Evolutionary conservation across 768 basidiomycete genomes (phyloP), one percentile per base, ranked within the genome.

Genomic region (Boletus insuetus): DNA sequence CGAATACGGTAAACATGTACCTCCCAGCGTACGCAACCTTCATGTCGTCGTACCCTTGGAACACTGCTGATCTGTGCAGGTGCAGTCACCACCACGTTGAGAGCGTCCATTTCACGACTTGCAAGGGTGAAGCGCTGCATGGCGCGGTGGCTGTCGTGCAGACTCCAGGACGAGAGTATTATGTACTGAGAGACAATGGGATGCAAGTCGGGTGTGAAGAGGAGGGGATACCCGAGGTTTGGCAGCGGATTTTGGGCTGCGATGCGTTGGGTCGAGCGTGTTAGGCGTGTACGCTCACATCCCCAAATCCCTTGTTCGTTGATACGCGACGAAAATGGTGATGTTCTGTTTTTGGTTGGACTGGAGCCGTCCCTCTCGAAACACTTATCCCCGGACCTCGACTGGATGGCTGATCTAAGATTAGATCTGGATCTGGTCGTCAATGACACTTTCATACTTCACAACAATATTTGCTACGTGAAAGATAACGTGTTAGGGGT

Each of bases 181-280:
- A 77, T 60, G 76, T 91, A 34, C 67, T 92, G 56, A 80, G 77
- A 51, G 86, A 90, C 55, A 91, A 87, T 51, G 89, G 89, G 16
- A 84, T 89, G 82, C 82, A 87, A 60, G 76, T 91, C 14, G 89
- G 89, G 8, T 77, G 75, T 51, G 89, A 92, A 67, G 89, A 91
- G 61, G 86, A 87, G 8, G 89, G 87, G 0, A 75, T 91, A 24
- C 78, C 79, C 8, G 54, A 62, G 4, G 73, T 85, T 11, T 91
- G 89, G 89, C 83, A 77, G 75, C 59, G 74, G 46, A 62, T 89
- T 39, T 50, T 91, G 12, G 71, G 75, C 1, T 89, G 87, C 56
- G 68, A 77, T 35, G 19, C 13, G 6, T 20, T 59, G 19, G 66
- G 59, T n/a, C 56, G 40, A 31, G 47, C 34, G 3, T 19, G 24